A percentile compares a stretch with the other conserved stretches of the same genome.
phyloP scores from a whole-genome alignment of 257 asterid genomes.

The Leonotis leonurus region DNA sequence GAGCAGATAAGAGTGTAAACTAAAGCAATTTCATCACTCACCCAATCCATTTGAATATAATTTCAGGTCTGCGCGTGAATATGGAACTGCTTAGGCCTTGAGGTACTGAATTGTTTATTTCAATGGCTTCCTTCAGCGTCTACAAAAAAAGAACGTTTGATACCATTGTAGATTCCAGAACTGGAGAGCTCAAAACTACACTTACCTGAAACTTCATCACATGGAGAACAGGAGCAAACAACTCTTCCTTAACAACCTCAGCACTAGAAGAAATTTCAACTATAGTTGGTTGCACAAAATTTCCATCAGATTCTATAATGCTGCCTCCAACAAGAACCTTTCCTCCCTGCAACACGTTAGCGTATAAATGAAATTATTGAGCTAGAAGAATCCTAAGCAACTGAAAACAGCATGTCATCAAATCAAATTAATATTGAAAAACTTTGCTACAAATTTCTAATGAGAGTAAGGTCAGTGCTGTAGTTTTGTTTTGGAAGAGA shows the following conservation, averaged over 20 bases:
- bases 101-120: conserved; percentile 91
- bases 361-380: too few species aligned
- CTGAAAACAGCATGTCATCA: too few species aligned
- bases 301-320: conserved; percentile 64
- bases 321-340: conserved; percentile 73
- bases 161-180: not conserved
- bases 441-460: too few species aligned
- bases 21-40: conserved; percentile 30
- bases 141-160: conserved; percentile 30
- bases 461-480: too few species aligned
- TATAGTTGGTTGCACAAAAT: conserved; percentile 88
- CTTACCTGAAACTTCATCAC: conserved; percentile 87
- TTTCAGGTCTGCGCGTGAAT: conserved; percentile 78
- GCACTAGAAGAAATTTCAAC: conserved; percentile 70
- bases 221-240: conserved; percentile 96
- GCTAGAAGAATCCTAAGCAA: too few species aligned
- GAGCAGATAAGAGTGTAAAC: too few species aligned
- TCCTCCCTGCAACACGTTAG: conserved; percentile 77
- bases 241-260: conserved; percentile 80
- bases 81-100: conserved; percentile 99
- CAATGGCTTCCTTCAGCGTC: conserved; percentile 87
- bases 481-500: too few species aligned
- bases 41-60: conserved; percentile 95
- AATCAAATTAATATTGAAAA: too few species aligned
- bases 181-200: not conserved